These are phyloP conservation scores for Areca catechu DNA, from an alignment of 176 grass and related monocot species.

Conservation along the genomic window DNA sequence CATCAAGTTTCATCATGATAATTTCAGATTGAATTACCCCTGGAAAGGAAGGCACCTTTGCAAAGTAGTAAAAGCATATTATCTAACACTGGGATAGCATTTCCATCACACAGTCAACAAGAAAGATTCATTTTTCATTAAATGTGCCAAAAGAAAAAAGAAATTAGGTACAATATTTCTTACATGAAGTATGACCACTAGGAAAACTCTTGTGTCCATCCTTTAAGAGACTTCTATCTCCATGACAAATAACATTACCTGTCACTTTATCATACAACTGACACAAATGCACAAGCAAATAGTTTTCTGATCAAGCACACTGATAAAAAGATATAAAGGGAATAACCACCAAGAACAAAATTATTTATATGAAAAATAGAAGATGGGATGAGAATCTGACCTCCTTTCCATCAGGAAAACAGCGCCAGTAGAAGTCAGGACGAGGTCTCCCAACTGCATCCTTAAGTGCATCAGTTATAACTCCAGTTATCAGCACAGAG, in stretches of 20 bases:
- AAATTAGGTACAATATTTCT: background rate
- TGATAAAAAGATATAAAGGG: too few relatives aligned
- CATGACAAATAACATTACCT: conserved; percentile 66
- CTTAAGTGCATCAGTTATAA: conserved; percentile 53
- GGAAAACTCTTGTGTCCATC: conserved; percentile 90
- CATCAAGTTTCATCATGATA: too few relatives aligned
- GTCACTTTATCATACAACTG: conserved; percentile 67
- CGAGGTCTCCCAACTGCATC: conserved; percentile 64
- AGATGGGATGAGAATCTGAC: conserved; percentile 19
- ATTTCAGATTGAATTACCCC: too few relatives aligned
- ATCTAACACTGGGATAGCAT: too few relatives aligned
- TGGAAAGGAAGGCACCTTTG: too few relatives aligned
- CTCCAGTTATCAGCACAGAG: conserved; percentile 59
- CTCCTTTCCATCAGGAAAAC: conserved; percentile 89
- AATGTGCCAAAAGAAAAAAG: background rate
- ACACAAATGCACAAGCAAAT: background rate
- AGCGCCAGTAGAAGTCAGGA: conserved; percentile 90
- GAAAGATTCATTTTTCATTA: too few relatives aligned
- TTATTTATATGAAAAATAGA: too few relatives aligned
- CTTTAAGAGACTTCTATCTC: conserved; percentile 34
- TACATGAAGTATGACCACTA: conserved; percentile 88
- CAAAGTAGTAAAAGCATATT: too few relatives aligned
- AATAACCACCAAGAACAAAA: too few relatives aligned
- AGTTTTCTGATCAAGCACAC: too few relatives aligned
- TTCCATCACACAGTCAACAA: too few relatives aligned